phyloP scores from a whole-genome alignment of 2,329 filamentous ascomycete genomes.

The Sclerotiophoma versabilis region DNA sequence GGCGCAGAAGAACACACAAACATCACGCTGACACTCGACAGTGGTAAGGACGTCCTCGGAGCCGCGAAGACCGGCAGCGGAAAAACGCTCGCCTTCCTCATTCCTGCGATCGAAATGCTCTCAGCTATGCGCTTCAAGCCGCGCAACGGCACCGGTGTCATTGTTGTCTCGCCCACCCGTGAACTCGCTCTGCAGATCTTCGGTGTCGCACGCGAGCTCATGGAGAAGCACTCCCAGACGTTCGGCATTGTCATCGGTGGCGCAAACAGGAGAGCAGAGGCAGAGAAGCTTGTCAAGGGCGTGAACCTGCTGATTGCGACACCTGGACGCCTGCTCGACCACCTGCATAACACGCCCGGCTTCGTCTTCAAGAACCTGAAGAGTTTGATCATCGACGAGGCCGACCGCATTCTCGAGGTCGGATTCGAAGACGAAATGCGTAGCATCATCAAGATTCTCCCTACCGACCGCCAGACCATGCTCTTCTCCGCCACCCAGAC shows the following conservation, averaged over 20 bases:
- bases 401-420: constrained; percentile 93
- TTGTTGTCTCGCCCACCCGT: constrained; percentile 90
- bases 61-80: constrained; percentile 96
- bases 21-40: constrained; percentile 4
- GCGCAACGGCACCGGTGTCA: constrained; percentile 82
- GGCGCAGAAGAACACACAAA: no score
- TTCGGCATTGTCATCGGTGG: constrained; percentile 97
- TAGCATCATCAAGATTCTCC: constrained; percentile 90
- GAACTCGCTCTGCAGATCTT: constrained; percentile 97
- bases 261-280: constrained; percentile 88
- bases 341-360: constrained; percentile 87
- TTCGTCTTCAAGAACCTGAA: constrained; percentile 94
- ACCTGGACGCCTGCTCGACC: constrained; percentile 89
- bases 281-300: constrained; percentile 91
- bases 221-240: constrained; percentile 92
- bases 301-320: constrained; percentile 95
- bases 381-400: constrained; percentile 93
- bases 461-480: constrained; percentile 90
- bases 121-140: constrained; percentile 91
- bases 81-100: constrained; percentile 93
- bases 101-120: constrained; percentile 93
- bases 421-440: constrained; percentile 99
- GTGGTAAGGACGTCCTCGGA: constrained; percentile 87
- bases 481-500: constrained; percentile 99
- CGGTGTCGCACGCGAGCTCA: constrained; percentile 89